Percentiles rank a stretch among this genome's conserved stretches.
phyloP scores from a whole-genome alignment of 495 filamentous ascomycete genomes.

The Platismatia glauca region DNA sequence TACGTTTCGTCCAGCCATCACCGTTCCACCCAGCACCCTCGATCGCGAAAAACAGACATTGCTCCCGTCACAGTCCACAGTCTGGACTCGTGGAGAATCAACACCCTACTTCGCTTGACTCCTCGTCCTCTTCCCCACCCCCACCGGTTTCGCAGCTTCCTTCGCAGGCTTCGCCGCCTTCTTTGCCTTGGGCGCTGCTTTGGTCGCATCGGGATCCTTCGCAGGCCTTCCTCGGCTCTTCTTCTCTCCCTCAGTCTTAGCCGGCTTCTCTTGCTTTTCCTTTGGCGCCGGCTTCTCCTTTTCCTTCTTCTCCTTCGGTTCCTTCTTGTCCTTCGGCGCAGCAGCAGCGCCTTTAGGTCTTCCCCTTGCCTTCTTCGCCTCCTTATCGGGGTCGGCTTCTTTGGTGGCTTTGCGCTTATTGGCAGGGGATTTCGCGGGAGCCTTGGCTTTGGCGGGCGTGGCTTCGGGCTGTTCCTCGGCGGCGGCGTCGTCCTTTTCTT shows the following conservation, averaged over 20 bases:
- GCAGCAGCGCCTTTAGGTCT: conserved; percentile 32
- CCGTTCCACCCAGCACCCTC: neutral
- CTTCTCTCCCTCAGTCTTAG: conserved; percentile 20
- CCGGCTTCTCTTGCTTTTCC: conserved; percentile 20
- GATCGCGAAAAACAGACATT: neutral
- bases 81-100: neutral
- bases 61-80: neutral
- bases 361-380: conserved; percentile 30
- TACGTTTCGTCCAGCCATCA: neutral
- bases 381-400: conserved; percentile 29
- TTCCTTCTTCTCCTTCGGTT: conserved; percentile 24
- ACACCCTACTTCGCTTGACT: conserved; percentile 12
- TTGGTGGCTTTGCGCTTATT: conserved; percentile 17
- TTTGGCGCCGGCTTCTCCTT: conserved; percentile 17
- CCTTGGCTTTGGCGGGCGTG: conserved; percentile 11
- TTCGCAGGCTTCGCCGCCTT: conserved; percentile 19
- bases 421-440: conserved; percentile 10
- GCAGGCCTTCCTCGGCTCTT: conserved; percentile 17
- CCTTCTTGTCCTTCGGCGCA: conserved; percentile 27
- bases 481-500: conserved; percentile 22
- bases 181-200: conserved; percentile 8
- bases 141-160: conserved; percentile 1
- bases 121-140: conserved; percentile 20
- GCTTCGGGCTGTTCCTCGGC: conserved; percentile 17
- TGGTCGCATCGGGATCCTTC: conserved; percentile 9